Evolutionary conservation across 345 rosid genomes (phyloP).

Genomic region (Pistacia integerrima): DNA sequence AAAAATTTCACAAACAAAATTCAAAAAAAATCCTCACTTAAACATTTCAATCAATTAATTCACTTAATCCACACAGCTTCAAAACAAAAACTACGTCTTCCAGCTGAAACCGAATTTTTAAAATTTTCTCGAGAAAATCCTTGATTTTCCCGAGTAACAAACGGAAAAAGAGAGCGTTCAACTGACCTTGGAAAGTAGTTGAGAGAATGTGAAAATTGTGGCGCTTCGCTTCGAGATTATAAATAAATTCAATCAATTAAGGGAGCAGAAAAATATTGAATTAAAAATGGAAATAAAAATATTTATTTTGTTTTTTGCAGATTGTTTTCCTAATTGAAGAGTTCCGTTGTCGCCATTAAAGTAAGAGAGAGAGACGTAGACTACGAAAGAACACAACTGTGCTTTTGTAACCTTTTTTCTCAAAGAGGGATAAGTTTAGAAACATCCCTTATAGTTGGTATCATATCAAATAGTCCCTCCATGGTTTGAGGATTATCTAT

Average conservation of each 20-base stretch:
- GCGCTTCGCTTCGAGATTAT: neutral
- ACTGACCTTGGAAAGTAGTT: neutral
- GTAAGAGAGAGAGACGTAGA: conserved; percentile 17
- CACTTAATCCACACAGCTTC: neutral
- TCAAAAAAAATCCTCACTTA: neutral
- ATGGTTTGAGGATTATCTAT: too few species aligned
- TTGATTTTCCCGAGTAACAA: neutral
- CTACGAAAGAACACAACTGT: neutral
- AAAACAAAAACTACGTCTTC: neutral
- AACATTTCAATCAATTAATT: neutral
- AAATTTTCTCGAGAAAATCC: neutral
- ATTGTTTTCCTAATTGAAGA: neutral
- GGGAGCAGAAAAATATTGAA: too few species aligned
- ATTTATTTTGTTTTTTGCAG: too few species aligned
- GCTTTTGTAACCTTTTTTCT: neutral
- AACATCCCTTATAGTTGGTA: too few species aligned
- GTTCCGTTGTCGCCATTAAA: conserved; percentile 15
- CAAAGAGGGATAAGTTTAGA: too few species aligned
- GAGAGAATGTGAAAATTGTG: neutral
- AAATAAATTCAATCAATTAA: too few species aligned
- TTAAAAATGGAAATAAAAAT: too few species aligned
- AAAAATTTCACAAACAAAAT: neutral
- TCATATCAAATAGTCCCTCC: too few species aligned
- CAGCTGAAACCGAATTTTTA: neutral
- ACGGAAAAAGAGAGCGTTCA: neutral